Percentiles rank a stretch among this genome's conserved stretches.
phyloP scores from a whole-genome alignment of 2,329 filamentous ascomycete species.

The Xylaria multiplex region DNA sequence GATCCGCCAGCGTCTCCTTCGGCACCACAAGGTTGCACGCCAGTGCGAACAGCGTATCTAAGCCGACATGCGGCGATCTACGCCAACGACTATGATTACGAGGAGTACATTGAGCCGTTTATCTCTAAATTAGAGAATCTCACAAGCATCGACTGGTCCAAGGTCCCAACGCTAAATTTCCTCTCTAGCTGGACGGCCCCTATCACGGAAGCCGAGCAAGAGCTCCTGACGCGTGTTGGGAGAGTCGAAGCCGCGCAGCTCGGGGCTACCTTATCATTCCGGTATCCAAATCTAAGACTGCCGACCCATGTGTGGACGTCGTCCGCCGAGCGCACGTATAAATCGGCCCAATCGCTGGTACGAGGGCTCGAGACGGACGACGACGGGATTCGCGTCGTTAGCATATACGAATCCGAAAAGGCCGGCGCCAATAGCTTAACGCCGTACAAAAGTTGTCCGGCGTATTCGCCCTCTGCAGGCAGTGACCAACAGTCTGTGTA shows the following conservation, averaged over 20 bases:
- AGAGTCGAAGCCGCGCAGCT: conserved; percentile 68
- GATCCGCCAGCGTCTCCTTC: conserved; percentile 57
- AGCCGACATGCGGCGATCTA: conserved; percentile 70
- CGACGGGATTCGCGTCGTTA: conserved; percentile 63
- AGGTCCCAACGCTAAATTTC: conserved; percentile 65
- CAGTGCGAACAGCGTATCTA: conserved; percentile 64
- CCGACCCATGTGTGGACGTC: conserved; percentile 70
- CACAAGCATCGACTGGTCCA: conserved; percentile 64
- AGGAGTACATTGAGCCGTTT: conserved; percentile 66
- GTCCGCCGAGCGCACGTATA: conserved; percentile 69
- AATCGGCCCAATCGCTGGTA: conserved; percentile 68
- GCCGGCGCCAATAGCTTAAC: conserved; percentile 69
- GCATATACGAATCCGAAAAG: conserved; percentile 65
- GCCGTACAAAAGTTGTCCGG: conserved; percentile 72
- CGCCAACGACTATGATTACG: conserved; percentile 68
- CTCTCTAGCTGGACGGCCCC: conserved; percentile 66
- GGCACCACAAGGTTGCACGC: conserved; percentile 61
- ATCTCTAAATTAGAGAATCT: conserved; percentile 68
- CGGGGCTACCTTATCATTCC: conserved; percentile 66
- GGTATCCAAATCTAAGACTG: conserved; percentile 64
- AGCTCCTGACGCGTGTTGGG: conserved; percentile 70
- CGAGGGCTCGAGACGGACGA: conserved; percentile 64
- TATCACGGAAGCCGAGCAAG: conserved; percentile 64
- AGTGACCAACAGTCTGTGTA: conserved; percentile 63
- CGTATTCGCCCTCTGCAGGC: conserved; percentile 67